These are phyloP conservation scores for Canavalia gladiata DNA, from an alignment of 306 rosid species.

Conservation along the genomic window DNA sequence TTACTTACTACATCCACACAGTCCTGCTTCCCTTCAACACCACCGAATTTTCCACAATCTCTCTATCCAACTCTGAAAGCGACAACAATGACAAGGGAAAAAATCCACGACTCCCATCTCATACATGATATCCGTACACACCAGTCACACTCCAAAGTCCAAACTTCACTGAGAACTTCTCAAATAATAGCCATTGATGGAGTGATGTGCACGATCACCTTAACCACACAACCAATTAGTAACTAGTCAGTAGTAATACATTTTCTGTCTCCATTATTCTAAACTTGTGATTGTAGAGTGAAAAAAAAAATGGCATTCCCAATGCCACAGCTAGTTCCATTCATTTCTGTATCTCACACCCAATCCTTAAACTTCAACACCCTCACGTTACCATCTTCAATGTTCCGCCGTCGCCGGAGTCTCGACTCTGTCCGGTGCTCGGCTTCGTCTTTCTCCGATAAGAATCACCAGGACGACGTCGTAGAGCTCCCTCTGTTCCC, in stretches of 20 bases:
- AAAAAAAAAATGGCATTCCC: conserved; percentile 58
- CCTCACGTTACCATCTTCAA: background rate
- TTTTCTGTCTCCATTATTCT: background rate
- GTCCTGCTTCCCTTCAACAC: background rate
- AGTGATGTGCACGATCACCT: background rate
- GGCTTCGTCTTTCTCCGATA: conserved; percentile 80
- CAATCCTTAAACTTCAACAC: background rate
- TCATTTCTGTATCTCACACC: conserved; percentile 45
- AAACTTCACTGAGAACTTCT: background rate
- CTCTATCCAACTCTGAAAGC: background rate
- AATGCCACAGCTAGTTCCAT: conserved; percentile 66
- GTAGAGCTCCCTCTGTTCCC: conserved; percentile 94
- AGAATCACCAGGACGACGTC: conserved; percentile 64
- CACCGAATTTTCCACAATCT: background rate
- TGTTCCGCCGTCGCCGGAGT: conserved; percentile 43
- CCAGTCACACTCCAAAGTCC: background rate
- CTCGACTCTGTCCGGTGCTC: conserved; percentile 67
- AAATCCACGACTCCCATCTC: background rate
- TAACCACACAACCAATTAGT: background rate
- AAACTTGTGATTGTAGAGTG: background rate
- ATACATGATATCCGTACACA: background rate
- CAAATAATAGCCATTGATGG: background rate
- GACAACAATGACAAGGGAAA: background rate
- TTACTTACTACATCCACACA: conserved; percentile 3
- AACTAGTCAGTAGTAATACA: background rate